Conservation (phyloP, 2,329 filamentous ascomycete species). For the Apiospora aurea region DNA sequence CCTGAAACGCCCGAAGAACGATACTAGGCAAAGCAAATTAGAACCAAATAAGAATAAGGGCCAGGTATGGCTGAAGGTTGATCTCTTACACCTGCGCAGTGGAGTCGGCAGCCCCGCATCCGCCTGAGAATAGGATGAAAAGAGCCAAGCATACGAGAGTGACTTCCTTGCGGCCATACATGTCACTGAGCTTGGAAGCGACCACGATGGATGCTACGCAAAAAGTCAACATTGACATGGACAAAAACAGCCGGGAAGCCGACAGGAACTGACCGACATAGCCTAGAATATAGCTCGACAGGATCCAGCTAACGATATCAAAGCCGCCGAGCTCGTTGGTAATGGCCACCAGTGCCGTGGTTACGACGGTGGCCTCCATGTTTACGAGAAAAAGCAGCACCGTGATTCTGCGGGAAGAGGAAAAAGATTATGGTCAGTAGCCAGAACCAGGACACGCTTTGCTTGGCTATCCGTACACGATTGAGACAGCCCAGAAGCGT, state of each 20-base stretch:
- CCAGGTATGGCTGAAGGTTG: background rate
- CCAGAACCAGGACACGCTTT: background rate
- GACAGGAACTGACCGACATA: background rate
- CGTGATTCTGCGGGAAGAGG: background rate
- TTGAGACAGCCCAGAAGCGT: background rate
- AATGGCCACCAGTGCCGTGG: background rate
- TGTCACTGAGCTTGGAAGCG: slow-evolving; percentile 25
- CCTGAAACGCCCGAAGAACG: slow-evolving; percentile 39
- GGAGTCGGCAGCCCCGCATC: slow-evolving; percentile 20
- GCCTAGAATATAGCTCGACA: background rate
- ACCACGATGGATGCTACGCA: slow-evolving; percentile 5
- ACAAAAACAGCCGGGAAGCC: too few species aligned
- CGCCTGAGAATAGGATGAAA: slow-evolving; percentile 25
- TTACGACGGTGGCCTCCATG: background rate
- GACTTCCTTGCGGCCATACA: slow-evolving; percentile 20
- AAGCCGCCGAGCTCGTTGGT: background rate
- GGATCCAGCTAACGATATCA: background rate
- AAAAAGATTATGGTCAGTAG: background rate
- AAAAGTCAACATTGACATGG: too few species aligned
- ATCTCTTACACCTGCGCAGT: background rate
- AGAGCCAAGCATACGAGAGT: background rate
- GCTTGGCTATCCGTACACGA: background rate
- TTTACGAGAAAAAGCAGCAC: background rate
- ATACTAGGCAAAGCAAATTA: slow-evolving; percentile 27
- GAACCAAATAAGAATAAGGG: background rate